These are phyloP conservation scores for Backusella westeae DNA, from an alignment of 192 early-diverging fungal genomes.

Conservation along the genomic window DNA sequence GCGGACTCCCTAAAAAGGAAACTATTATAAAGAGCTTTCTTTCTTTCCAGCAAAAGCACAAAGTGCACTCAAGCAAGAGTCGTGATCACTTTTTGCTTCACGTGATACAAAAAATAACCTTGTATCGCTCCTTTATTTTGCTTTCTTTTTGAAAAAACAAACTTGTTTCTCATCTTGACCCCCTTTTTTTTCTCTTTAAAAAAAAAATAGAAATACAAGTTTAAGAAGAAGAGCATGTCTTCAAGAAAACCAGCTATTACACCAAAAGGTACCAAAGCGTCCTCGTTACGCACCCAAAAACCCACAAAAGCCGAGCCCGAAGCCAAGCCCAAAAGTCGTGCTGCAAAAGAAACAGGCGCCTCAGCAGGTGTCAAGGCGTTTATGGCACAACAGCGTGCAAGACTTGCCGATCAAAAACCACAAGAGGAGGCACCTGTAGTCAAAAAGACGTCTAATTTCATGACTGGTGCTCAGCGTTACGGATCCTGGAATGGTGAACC, in stretches of 20 bases:
- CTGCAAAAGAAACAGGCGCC: neutral
- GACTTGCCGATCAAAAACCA: neutral
- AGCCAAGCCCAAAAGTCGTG: neutral
- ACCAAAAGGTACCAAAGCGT: slow-evolving; percentile 24
- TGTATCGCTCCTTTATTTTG: neutral
- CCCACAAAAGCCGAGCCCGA: neutral
- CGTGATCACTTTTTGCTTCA: neutral
- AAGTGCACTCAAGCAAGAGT: neutral
- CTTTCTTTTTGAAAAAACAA: neutral
- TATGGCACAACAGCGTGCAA: slow-evolving; percentile 31
- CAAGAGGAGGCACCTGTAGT: neutral
- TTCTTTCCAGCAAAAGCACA: neutral
- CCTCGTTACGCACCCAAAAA: neutral
- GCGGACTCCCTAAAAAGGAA: no score
- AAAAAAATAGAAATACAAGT: neutral
- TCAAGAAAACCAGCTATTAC: slow-evolving; percentile 11
- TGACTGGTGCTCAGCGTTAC: slow-evolving; percentile 19
- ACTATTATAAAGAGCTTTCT: no score
- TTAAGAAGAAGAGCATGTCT: neutral
- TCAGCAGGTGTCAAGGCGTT: slow-evolving; percentile 34
- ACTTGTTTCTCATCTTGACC: neutral
- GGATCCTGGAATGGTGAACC: neutral
- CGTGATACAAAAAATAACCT: neutral
- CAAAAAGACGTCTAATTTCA: neutral
- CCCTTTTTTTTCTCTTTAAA: neutral